Evolutionary conservation across 345 rosid genomes (phyloP), one percentile per base, ranked within the genome.

Genomic region (Orychophragmus violaceus): DNA sequence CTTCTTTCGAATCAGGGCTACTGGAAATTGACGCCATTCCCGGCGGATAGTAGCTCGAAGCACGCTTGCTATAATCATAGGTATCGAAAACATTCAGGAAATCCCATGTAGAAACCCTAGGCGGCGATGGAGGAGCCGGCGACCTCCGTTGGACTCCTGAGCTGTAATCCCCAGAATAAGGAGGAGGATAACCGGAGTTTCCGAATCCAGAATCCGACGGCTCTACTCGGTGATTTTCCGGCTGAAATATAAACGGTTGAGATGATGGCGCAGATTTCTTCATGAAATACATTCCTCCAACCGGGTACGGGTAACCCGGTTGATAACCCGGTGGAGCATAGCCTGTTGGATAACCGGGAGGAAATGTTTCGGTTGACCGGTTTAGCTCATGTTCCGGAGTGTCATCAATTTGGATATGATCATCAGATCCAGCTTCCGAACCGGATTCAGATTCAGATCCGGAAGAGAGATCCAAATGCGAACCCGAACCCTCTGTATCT

Each of bases 1-100:
- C 91, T 71, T 86, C 97, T 51, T 83, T 87, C 4, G 94, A 93
- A 73, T 93, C 98, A 10, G 87, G 98, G 54, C 94, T 90, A 58
- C 97, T 86, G 5, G 90, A 58, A 30, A 46, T 83, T 28, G 97
- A 93, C 35, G 87, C 79, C 41, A 74, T 80, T 39, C 75, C 71
- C 32, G 37, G 53, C 2, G 84, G 71, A 37, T 62, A 63, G 8
- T 71, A 71, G 46, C 63, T 36, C 5, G 74, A 41, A 6, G 78
- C 77, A 7, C 75, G 84, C 62, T 35, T 76, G 11, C 44, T 50
- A 3, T 74, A 74, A 46, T 85, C 96, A 24, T 70, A 81, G 0
- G 80, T 61, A 44, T 85, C 88, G 3, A 94, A 93, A 51, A 90
- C 83, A 55, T 94, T 90, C 28, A 94, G 64, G 51, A 68, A 90